A percentile compares a stretch with the other conserved stretches of the same genome.
Evolutionary conservation across 2,329 filamentous ascomycete species (phyloP).

Genomic region (Aspergillus hortae): DNA sequence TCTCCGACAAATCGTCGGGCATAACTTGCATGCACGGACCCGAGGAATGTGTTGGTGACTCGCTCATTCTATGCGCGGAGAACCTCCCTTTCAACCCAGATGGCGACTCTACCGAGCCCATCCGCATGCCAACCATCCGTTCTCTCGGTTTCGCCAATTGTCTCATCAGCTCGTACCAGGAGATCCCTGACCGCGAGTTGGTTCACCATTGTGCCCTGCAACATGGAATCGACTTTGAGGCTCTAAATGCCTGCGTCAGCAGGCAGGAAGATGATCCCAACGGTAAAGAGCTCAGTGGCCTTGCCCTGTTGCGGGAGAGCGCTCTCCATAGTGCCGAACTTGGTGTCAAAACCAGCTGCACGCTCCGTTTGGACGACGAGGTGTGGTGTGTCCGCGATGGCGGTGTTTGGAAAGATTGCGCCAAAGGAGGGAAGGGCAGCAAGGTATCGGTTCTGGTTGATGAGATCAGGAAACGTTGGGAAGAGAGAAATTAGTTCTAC

Average conservation of each 20-base stretch:
- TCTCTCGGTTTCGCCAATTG: slow-evolving; percentile 94
- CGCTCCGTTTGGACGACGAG: slow-evolving; percentile 72
- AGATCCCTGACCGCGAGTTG: slow-evolving; percentile 74
- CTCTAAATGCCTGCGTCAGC: slow-evolving; percentile 77
- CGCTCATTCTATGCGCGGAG: slow-evolving; percentile 86
- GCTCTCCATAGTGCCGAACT: slow-evolving; percentile 55
- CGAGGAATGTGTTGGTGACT: slow-evolving; percentile 87
- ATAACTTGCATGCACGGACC: slow-evolving; percentile 87
- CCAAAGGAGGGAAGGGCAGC: slow-evolving; percentile 55
- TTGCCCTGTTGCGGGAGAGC: slow-evolving; percentile 43
- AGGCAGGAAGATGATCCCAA: slow-evolving; percentile 68
- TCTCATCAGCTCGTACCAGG: slow-evolving; percentile 67
- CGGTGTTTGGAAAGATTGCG: slow-evolving; percentile 76
- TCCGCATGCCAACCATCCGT: slow-evolving; percentile 66
- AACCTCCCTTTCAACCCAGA: slow-evolving; percentile 51
- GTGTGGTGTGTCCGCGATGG: slow-evolving; percentile 80
- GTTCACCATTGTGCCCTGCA: slow-evolving; percentile 86
- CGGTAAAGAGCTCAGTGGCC: slow-evolving; percentile 39
- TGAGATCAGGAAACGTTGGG: slow-evolving; percentile 70
- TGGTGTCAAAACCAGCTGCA: slow-evolving; percentile 70
- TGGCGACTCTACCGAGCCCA: slow-evolving; percentile 15
- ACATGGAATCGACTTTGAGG: slow-evolving; percentile 79
- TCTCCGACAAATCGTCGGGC: slow-evolving; percentile 70
- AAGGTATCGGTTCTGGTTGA: slow-evolving; percentile 63
- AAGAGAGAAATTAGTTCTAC: slow-evolving; percentile 25